These are phyloP conservation scores for Coemansia sp. DNA, from an alignment of 192 early-diverging fungal species.

Conservation along the genomic window DNA sequence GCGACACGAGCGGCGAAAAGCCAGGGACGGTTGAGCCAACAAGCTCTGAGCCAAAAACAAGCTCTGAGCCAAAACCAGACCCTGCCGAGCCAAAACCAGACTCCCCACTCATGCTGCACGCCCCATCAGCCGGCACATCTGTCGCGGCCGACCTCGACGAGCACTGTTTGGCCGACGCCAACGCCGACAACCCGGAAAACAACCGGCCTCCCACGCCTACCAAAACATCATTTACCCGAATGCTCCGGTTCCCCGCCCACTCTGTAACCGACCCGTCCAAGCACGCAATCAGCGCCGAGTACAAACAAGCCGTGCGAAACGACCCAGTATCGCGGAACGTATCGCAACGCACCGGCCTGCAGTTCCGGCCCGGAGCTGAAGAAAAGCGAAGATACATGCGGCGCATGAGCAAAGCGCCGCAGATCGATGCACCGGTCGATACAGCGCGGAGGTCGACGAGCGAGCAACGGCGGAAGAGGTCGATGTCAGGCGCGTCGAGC, in stretches of 20 bases:
- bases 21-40: background rate
- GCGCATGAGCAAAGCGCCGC: conserved; percentile 48
- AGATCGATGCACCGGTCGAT: conserved; percentile 21
- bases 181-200: conserved; percentile 51
- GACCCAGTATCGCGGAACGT: conserved; percentile 50
- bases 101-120: conserved; percentile 25
- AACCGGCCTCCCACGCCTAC: conserved; percentile 53
- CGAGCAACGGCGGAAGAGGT: background rate
- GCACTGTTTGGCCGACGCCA: conserved; percentile 47
- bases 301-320: conserved; percentile 27
- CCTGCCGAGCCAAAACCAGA: background rate
- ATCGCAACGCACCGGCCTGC: conserved; percentile 44
- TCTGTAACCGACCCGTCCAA: conserved; percentile 12
- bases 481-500: background rate
- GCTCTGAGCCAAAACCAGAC: no score
- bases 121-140: conserved; percentile 43
- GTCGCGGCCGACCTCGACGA: conserved; percentile 51
- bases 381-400: conserved; percentile 46
- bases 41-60: no score
- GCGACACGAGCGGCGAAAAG: background rate
- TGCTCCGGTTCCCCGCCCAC: conserved; percentile 33
- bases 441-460: conserved; percentile 8
- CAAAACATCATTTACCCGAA: conserved; percentile 40
- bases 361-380: conserved; percentile 44
- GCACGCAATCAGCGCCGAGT: conserved; percentile 29